Base-by-base conservation (phyloP, 164 flowering plant species). In the Dillenia turbinata region DNA sequence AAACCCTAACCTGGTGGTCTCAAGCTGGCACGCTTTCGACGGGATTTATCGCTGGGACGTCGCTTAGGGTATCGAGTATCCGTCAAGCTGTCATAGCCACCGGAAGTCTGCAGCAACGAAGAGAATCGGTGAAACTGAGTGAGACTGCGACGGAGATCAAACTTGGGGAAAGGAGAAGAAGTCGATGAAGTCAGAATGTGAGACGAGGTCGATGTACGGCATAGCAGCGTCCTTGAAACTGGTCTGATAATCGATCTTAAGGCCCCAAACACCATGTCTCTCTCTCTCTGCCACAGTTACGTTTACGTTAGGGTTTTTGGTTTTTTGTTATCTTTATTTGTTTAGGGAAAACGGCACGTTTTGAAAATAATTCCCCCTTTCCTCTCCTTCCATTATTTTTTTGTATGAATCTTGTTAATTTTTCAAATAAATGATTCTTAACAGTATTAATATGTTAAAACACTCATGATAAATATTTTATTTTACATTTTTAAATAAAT, bases 51-150 rank as follows among this genome's bases (percentile, higher is more conserved):
- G 48, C 75, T 64, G 44, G 95, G 98, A 40, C 92, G 71, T 60
- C 96, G 74, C 75, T 90, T 90, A 2, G 96, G 96, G 56, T 69
- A 73, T 46, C 96, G 85, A 44, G 85, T 80, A 49, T 90, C 95
- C 0, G 96, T 92, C 47, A 92, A 77, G 68, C 83, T 83, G 59
- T 88, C 84, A 57, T 85, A 66, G 43, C 68, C 77, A 51, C 56
- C 68, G 26, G 72, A 48, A 7, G 70, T 58, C 11, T 69, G 69
- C 11, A 66, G 65, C 80, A 81, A 81, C 54, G 78, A 83, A 24
- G 57, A 49, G 7, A 52, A 63, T 9, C 50, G 80, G 12, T 72
- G 74, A 15, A 59, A 46, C 10, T 68, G 66, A 44, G 52, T 56
- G 48, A 66, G 61, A 26, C 50, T 12, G 46, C 47, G 64, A 3